Evolutionary conservation across 768 basidiomycete genomes (phyloP).

Genomic region (Lactarius evosmus): DNA sequence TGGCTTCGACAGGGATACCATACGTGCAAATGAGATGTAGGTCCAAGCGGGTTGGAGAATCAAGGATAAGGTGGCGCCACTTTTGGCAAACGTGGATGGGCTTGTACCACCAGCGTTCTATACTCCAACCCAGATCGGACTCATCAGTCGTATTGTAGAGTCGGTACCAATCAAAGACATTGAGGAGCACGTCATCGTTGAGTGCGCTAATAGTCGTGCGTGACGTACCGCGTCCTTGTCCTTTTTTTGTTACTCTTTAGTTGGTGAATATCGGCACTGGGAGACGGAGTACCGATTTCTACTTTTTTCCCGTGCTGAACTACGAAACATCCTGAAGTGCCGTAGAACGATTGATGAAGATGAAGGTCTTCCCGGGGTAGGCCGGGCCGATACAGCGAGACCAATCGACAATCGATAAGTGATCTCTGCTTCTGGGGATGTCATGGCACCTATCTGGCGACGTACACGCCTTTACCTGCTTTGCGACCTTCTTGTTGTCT

Average conservation of each 20-base stretch:
- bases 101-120: conserved; percentile 7
- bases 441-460: no score
- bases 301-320: neutral
- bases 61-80: conserved; percentile 1
- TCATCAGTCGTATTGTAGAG: neutral
- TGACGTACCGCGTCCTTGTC: neutral
- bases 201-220: neutral
- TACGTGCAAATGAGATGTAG: conserved; percentile 1
- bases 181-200: neutral
- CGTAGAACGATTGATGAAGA: neutral
- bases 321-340: neutral
- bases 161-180: neutral
- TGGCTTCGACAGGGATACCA: neutral
- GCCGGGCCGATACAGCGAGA: no score
- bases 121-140: neutral
- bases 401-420: no score
- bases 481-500: no score
- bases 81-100: neutral
- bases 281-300: neutral
- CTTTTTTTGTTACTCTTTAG: neutral
- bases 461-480: no score
- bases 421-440: no score
- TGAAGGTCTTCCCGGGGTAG: no score
- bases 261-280: neutral
- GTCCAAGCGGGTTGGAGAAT: neutral